Conservation (phyloP, 2,329 filamentous ascomycete species). For the Penicillium occitanis region DNA sequence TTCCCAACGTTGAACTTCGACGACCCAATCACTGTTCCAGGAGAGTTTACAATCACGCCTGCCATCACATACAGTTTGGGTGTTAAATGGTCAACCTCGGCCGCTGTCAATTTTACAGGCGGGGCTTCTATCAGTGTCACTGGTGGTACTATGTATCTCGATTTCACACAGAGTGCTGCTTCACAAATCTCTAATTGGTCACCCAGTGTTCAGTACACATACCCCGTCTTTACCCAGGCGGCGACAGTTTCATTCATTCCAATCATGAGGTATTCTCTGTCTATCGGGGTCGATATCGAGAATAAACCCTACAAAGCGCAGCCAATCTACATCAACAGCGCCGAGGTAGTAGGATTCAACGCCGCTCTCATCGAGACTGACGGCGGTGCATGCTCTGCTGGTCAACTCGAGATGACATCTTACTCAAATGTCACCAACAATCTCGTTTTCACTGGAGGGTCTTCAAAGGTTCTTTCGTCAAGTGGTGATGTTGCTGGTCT, state of each 20-base stretch:
- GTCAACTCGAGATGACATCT: slow-evolving; percentile 1
- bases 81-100: not conserved
- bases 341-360: not conserved
- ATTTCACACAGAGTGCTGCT: not conserved
- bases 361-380: not conserved
- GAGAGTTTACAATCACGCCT: slow-evolving; percentile 5
- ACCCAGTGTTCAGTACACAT: not conserved
- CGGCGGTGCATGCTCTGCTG: not conserved
- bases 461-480: not conserved
- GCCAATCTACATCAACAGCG: slow-evolving; percentile 1
- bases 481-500: not conserved
- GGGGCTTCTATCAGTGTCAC: not conserved
- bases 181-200: not conserved
- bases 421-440: not conserved
- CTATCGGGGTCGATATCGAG: not conserved
- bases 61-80: not conserved
- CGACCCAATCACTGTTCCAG: not conserved
- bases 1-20: slow-evolving; percentile 1
- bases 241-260: slow-evolving; percentile 4
- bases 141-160: not conserved
- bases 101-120: not conserved
- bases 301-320: not conserved
- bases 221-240: not conserved
- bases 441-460: not conserved
- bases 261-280: not conserved